Conservation (phyloP, 2,329 filamentous ascomycete species). For the Fusarium staphyleae region DNA sequence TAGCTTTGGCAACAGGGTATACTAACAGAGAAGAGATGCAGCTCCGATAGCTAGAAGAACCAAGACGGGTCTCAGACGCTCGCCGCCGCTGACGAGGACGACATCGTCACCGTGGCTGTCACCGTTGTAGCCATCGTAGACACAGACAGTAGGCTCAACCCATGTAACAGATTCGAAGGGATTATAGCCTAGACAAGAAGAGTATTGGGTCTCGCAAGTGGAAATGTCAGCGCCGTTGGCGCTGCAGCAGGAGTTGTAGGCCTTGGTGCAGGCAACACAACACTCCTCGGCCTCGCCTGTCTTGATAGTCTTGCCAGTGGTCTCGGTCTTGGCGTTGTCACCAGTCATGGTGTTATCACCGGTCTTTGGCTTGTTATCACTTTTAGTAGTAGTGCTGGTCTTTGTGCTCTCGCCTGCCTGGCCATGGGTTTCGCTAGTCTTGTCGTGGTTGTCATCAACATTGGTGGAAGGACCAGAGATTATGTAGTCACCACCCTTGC, state of each 20-base stretch:
- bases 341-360: background rate
- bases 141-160: constrained; percentile 30
- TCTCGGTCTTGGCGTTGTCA: background rate
- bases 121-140: constrained; percentile 9
- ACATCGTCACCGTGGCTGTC: constrained; percentile 17
- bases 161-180: constrained; percentile 17
- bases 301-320: background rate
- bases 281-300: constrained; percentile 14
- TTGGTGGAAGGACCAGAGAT: constrained; percentile 11
- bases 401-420: no score
- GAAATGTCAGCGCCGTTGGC: constrained; percentile 20
- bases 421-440: no score
- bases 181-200: constrained; percentile 27
- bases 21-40: constrained; percentile 31
- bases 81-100: constrained; percentile 26
- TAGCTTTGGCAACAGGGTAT: background rate
- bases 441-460: constrained; percentile 1
- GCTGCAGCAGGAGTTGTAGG: constrained; percentile 26
- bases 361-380: background rate
- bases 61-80: constrained; percentile 25
- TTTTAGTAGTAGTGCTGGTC: no score
- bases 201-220: constrained; percentile 24
- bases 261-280: constrained; percentile 13
- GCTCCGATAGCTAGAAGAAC: constrained; percentile 25
- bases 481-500: constrained; percentile 18